These are phyloP conservation scores for Talaromyces piceae DNA, from an alignment of 2,329 filamentous ascomycete species.

Conservation along the genomic window DNA sequence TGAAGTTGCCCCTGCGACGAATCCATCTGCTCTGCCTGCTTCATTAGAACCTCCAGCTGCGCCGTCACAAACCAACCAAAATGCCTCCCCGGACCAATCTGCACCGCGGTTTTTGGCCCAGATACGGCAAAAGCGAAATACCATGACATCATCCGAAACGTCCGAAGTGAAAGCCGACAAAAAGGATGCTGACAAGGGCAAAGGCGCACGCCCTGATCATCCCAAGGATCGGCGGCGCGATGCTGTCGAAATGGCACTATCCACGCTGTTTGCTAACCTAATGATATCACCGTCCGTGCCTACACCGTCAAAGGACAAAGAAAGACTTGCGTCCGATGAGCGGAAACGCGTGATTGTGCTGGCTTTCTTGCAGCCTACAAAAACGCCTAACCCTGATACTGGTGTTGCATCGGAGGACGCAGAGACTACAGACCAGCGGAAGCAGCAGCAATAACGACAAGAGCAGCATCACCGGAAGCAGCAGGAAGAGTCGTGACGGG, in stretches of 20 bases:
- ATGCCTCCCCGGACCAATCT: constrained; percentile 9
- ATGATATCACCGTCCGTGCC: constrained; percentile 49
- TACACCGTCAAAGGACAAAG: constrained; percentile 45
- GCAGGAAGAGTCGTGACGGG: not conserved
- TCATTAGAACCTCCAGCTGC: constrained; percentile 12
- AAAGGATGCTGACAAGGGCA: constrained; percentile 9
- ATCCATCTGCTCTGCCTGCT: constrained; percentile 13
- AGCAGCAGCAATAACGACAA: constrained; percentile 1
- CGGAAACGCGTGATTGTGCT: constrained; percentile 61
- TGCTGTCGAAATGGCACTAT: constrained; percentile 54
- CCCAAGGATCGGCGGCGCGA: constrained; percentile 49
- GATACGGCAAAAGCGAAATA: constrained; percentile 17
- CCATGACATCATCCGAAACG: constrained; percentile 20
- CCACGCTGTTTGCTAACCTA: constrained; percentile 56
- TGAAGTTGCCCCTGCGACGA: constrained; percentile 43
- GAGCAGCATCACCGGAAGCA: not conserved
- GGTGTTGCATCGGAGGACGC: constrained; percentile 26
- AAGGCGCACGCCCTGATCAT: constrained; percentile 30
- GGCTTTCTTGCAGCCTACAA: constrained; percentile 53
- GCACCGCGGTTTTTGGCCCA: constrained; percentile 12
- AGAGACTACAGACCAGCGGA: constrained; percentile 12
- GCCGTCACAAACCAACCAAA: constrained; percentile 7
- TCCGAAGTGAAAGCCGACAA: not conserved
- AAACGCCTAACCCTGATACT: constrained; percentile 24
- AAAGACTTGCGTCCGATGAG: constrained; percentile 54